Conservation (phyloP, 2,329 filamentous ascomycete species). For the Fusarium annulatum region DNA sequence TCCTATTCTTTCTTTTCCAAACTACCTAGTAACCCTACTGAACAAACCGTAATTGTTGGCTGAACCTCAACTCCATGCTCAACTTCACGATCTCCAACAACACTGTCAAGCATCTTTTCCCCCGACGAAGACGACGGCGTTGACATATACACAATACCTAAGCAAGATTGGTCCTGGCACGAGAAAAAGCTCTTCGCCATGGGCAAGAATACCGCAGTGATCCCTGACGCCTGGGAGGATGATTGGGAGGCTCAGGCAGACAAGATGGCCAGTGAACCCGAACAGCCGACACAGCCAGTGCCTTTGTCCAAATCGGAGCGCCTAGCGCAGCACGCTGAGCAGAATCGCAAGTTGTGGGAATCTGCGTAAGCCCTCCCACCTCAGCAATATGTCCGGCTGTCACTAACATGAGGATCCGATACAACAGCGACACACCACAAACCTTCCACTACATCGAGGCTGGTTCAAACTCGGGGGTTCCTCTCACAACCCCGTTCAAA, state of each 20-base stretch:
- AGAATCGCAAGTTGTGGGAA: constrained; percentile 88
- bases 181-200: constrained; percentile 49
- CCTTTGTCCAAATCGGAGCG: constrained; percentile 78
- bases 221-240: constrained; percentile 88
- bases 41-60: constrained; percentile 7
- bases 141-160: constrained; percentile 5
- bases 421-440: constrained; percentile 75
- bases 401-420: constrained; percentile 7
- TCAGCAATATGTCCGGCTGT: not conserved
- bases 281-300: constrained; percentile 50
- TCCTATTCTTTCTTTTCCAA: constrained; percentile 22
- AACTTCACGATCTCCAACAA: constrained; percentile 29
- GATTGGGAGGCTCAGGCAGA: constrained; percentile 89
- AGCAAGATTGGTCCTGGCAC: not conserved
- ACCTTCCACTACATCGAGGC: constrained; percentile 81
- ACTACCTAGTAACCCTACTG: not conserved
- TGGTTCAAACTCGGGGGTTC: constrained; percentile 62
- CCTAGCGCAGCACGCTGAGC: constrained; percentile 81
- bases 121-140: constrained; percentile 33
- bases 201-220: constrained; percentile 56
- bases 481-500: constrained; percentile 75
- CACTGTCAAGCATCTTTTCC: constrained; percentile 22
- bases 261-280: constrained; percentile 53
- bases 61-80: constrained; percentile 30
- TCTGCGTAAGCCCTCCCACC: constrained; percentile 72